phyloP scores from a whole-genome alignment of 2,329 filamentous ascomycete genomes.

The Hymenoscyphus linearis region DNA sequence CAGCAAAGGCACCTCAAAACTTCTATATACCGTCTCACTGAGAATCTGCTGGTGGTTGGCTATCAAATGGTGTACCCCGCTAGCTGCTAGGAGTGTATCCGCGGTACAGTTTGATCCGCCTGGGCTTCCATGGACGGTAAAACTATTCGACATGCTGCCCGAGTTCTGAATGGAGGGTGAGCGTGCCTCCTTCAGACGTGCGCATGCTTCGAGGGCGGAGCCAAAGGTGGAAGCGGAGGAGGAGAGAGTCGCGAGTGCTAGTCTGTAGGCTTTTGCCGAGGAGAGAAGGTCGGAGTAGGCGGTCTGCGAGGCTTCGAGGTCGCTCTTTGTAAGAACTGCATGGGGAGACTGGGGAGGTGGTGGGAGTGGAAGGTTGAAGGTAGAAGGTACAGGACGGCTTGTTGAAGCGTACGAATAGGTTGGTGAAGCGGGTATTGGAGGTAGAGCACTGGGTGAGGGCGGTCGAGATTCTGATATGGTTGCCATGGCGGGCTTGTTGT shows the following conservation, averaged over 20 bases:
- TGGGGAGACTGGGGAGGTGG: constrained; percentile 53
- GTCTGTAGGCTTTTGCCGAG: constrained; percentile 58
- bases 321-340: constrained; percentile 56
- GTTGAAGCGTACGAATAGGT: constrained; percentile 60
- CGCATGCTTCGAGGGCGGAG: constrained; percentile 60
- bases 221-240: constrained; percentile 59
- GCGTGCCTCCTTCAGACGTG: constrained; percentile 61
- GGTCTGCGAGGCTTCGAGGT: constrained; percentile 56
- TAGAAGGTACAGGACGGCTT: constrained; percentile 49
- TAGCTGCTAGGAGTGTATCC: constrained; percentile 55
- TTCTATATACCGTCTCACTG: constrained; percentile 61
- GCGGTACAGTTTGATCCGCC: constrained; percentile 48
- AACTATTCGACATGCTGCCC: constrained; percentile 35
- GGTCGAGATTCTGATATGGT: constrained; percentile 26
- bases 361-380: constrained; percentile 55
- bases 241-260: constrained; percentile 56
- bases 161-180: constrained; percentile 46
- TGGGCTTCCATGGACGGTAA: constrained; percentile 39
- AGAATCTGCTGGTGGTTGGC: constrained; percentile 68
- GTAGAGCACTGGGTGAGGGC: constrained; percentile 49
- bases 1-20: constrained; percentile 63
- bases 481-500: constrained; percentile 9
- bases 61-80: constrained; percentile 61
- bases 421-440: constrained; percentile 57
- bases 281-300: constrained; percentile 58